Conservation (phyloP, 805 yeast species). For the Lipomyces starkeyi region DNA sequence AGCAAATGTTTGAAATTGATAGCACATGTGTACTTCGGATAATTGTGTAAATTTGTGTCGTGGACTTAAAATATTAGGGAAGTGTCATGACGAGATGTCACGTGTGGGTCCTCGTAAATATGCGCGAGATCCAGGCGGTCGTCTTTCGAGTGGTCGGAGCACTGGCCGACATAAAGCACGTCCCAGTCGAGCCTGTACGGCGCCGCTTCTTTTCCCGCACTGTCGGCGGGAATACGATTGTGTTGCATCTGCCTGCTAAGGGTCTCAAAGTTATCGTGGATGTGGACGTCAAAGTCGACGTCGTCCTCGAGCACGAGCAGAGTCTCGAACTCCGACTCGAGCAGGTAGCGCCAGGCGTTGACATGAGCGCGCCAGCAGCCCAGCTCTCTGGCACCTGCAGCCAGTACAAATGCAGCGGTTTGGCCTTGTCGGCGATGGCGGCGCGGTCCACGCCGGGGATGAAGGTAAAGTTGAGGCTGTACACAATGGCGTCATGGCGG, state of each 20-base stretch:
- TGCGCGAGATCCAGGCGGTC: conserved; percentile 25
- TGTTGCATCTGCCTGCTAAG: conserved; percentile 28
- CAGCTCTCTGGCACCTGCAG: conserved; percentile 18
- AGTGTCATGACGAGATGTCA: conserved; percentile 13
- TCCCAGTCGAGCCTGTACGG: conserved; percentile 35
- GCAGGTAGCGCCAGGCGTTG: conserved; percentile 27
- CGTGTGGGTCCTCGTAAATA: conserved; percentile 20
- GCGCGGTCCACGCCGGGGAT: conserved; percentile 26
- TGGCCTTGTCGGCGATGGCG: conserved; percentile 18
- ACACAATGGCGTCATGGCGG: conserved; percentile 27
- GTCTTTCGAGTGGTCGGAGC: conserved; percentile 23
- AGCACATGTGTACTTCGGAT: too few species aligned
- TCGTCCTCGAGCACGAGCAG: conserved; percentile 31
- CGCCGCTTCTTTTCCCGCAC: conserved; percentile 20
- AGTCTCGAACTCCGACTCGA: conserved; percentile 24
- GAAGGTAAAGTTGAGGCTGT: conserved; percentile 18
- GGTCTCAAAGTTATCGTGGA: conserved; percentile 23
- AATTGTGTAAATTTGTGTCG: too few species aligned
- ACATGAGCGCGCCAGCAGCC: conserved; percentile 34
- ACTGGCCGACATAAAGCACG: conserved; percentile 27
- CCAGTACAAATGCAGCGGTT: conserved; percentile 18
- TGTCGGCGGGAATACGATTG: conserved; percentile 21
- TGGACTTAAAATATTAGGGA: too few species aligned
- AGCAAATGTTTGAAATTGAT: not conserved
- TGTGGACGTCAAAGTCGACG: conserved; percentile 28